Evolutionary conservation across 306 rosid species (phyloP).

Genomic region (Gastrolobium bilobum): DNA sequence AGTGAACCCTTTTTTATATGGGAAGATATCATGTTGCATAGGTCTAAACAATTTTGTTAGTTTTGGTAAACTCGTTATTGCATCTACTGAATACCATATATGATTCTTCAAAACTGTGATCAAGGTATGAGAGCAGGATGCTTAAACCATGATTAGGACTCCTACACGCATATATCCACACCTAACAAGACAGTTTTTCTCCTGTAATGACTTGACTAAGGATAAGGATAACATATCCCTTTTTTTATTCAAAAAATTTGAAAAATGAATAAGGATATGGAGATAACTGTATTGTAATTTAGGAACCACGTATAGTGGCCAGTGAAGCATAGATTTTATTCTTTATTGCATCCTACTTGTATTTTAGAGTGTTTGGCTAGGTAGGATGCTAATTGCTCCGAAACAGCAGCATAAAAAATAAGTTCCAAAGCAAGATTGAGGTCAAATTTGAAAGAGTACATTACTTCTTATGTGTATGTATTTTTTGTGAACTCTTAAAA

Average conservation of each 20-base stretch:
- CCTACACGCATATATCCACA: not conserved
- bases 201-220: not conserved
- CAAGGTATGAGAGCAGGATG: not conserved
- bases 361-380: conserved; percentile 23
- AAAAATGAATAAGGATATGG: not conserved
- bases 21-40: conserved; percentile 24
- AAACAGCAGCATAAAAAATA: conserved; percentile 16
- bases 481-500: not conserved
- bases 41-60: conserved; percentile 5
- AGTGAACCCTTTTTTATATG: conserved; percentile 12
- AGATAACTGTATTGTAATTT: not conserved
- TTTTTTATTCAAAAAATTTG: not conserved
- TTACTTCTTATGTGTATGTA: not conserved
- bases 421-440: conserved; percentile 11
- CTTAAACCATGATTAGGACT: not conserved
- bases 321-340: not conserved
- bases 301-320: not conserved
- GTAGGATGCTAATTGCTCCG: not conserved
- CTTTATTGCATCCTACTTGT: not conserved
- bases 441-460: not conserved
- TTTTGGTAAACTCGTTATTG: conserved; percentile 6
- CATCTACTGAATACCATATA: conserved; percentile 10
- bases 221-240: not conserved
- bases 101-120: conserved; percentile 34
- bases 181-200: conserved; percentile 9